Percentiles rank a stretch among this genome's conserved stretches.
phyloP scores from a whole-genome alignment of 345 rosid genomes.

The Moringa oleifera region DNA sequence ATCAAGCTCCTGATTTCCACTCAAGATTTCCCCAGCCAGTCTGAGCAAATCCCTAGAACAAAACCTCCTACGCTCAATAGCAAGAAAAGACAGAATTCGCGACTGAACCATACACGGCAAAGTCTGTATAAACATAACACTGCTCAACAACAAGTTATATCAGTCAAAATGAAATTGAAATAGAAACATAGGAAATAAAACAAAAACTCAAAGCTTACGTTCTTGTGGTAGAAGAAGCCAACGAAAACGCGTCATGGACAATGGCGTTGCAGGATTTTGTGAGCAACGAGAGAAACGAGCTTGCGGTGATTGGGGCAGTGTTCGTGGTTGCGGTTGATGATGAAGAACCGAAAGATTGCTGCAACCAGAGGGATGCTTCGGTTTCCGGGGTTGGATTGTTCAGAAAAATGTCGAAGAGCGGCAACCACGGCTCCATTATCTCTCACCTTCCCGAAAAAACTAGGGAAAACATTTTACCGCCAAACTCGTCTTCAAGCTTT shows the following conservation, averaged over 20 bases:
- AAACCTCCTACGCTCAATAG: constrained; percentile 43
- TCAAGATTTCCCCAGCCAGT: constrained; percentile 46
- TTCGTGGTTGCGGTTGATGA: constrained; percentile 18
- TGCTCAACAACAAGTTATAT: constrained; percentile 12
- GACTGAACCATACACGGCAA: constrained; percentile 60
- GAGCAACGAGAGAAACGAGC: constrained; percentile 58
- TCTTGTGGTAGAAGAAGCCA: constrained; percentile 15
- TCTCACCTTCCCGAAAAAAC: neutral
- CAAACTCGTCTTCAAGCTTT: too few relatives aligned
- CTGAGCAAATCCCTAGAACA: constrained; percentile 36
- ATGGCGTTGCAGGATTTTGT: constrained; percentile 24
- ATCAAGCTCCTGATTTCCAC: constrained; percentile 25
- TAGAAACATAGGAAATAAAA: neutral
- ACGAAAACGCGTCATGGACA: constrained; percentile 10
- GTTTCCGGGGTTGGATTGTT: constrained; percentile 57
- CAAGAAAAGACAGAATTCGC: constrained; percentile 57
- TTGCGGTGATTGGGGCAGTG: constrained; percentile 40
- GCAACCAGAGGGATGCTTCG: constrained; percentile 68
- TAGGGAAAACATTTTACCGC: neutral
- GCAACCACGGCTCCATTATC: constrained; percentile 63
- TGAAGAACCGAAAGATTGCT: constrained; percentile 33
- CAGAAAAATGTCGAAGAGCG: constrained; percentile 54
- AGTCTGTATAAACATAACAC: constrained; percentile 67
- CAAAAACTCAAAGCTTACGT: constrained; percentile 29
- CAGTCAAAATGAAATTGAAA: constrained; percentile 7